Base-by-base conservation (phyloP, 2,329 filamentous ascomycete species). In the Myriosclerotinia curreyana region DNA sequence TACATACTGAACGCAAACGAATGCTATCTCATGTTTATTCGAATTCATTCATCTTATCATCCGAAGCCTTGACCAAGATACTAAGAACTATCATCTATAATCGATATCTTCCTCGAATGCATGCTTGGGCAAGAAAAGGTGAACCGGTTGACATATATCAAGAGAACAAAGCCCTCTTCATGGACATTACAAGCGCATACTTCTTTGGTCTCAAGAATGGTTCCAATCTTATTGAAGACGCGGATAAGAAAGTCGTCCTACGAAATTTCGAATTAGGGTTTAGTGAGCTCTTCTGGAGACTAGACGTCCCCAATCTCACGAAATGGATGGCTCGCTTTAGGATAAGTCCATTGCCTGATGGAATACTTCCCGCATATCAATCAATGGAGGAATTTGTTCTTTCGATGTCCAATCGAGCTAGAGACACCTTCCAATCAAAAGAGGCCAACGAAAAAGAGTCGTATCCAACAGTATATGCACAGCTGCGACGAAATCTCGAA, bases 21-120 rank as follows among this genome's bases (percentile, higher is more conserved):
- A 49, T 58, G 28, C 9, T 63, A 17, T 28, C 31, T 15, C 52
- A 40, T 15, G 40, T 59, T 12, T 64, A 51, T 22, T 64, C 52
- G 25, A 56, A 64, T 49, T 58, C 52, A 11, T 49, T 48, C 7
- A 51, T 64, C 20, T 34, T 38, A 1, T 14, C 25, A 7, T 64
- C 61, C 17, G n/a, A 25, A 6, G 17, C 25, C 5, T 40, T 64
- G 25, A 42, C 14, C 8, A 22, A 38, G 15, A 49, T 44, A 34
- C 12, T 58, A 11, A 40, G 38, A 8, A 42, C 8, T 7, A 50
- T 64, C 15, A n/a, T 38, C 25, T 22, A n/a, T 20, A 15, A 34
- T 9, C n/a, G 31, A 8, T 51, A 20, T n/a, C 28, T 59, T 40
- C 52, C 53, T 22, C 25, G 15, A 31, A 49, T 58, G 51, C 44